phyloP scores from a whole-genome alignment of 768 basidiomycete species.

The Clitopilus passeckerianus region DNA sequence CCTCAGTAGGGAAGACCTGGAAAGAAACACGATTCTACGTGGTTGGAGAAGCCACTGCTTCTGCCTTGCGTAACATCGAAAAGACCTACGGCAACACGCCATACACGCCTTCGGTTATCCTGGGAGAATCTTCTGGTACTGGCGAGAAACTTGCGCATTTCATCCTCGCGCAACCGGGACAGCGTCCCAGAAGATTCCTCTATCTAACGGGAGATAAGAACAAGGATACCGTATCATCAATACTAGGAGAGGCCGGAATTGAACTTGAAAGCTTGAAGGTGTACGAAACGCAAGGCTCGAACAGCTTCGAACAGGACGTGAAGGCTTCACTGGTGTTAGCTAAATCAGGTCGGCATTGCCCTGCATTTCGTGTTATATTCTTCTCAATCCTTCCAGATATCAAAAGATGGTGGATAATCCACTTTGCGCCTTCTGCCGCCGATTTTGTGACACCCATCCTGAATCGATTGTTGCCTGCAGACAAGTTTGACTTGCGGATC shows the following conservation, averaged over 20 bases:
- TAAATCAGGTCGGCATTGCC: conserved; percentile 14
- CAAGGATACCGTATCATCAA: conserved; percentile 53
- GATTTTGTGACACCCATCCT: conserved; percentile 50
- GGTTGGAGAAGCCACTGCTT: conserved; percentile 65
- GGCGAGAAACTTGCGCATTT: conserved; percentile 63
- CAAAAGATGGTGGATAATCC: conserved; percentile 60
- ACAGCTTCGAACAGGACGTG: conserved; percentile 43
- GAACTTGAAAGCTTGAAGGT: conserved; percentile 52
- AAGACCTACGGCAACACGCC: conserved; percentile 16
- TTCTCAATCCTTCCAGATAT: conserved; percentile 11
- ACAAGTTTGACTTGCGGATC: conserved; percentile 22
- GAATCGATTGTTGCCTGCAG: conserved; percentile 29
- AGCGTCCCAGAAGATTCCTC: conserved; percentile 34
- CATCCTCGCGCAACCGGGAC: conserved; percentile 39
- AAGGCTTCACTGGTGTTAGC: conserved; percentile 18
- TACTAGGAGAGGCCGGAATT: conserved; percentile 42
- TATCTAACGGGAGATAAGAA: conserved; percentile 91
- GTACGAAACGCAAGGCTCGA: conserved; percentile 62
- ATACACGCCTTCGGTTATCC: conserved; percentile 24
- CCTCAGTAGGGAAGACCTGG: conserved; percentile 39
- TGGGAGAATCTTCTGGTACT: conserved; percentile 54
- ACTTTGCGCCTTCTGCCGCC: conserved; percentile 74
- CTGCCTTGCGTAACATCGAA: conserved; percentile 33
- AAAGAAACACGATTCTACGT: conserved; percentile 65
- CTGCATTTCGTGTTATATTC: neutral